Evolutionary conservation across 2,329 filamentous ascomycete species (phyloP).

Genomic region (Coniochaeta ligniaria): DNA sequence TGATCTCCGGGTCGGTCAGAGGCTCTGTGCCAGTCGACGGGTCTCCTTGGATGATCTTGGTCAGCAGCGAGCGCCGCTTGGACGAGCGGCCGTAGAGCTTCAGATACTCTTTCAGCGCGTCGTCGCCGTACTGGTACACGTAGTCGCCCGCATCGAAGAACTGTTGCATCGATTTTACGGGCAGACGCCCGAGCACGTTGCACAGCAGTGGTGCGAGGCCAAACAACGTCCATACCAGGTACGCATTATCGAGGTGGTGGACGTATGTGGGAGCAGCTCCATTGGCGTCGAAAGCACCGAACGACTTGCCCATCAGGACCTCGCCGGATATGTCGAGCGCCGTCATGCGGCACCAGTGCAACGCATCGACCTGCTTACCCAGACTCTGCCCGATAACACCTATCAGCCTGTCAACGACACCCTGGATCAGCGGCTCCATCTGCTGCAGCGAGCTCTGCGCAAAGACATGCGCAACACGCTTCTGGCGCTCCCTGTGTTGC

Average conservation of each 20-base stretch:
- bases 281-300: constrained; percentile 6
- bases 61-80: constrained; percentile 6
- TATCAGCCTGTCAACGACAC: constrained; percentile 1
- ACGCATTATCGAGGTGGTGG: constrained; percentile 10
- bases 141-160: constrained; percentile 8
- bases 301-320: constrained; percentile 8
- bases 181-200: constrained; percentile 4
- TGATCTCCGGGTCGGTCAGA: constrained; percentile 8
- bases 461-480: constrained; percentile 10
- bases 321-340: constrained; percentile 9
- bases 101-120: constrained; percentile 10
- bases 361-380: constrained; percentile 6
- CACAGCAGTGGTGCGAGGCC: constrained; percentile 3
- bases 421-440: constrained; percentile 10
- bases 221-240: constrained; percentile 3
- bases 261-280: constrained; percentile 7
- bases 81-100: constrained; percentile 5
- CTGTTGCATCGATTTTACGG: constrained; percentile 5
- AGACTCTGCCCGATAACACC: not conserved
- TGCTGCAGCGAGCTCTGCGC: constrained; percentile 4
- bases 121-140: constrained; percentile 10
- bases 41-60: constrained; percentile 9
- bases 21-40: constrained; percentile 4
- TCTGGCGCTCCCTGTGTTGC: constrained; percentile 8
- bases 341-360: constrained; percentile 12